These are phyloP conservation scores for Selaginella tamariscina DNA, from an alignment of 75 land plant species.

Conservation along the genomic window DNA sequence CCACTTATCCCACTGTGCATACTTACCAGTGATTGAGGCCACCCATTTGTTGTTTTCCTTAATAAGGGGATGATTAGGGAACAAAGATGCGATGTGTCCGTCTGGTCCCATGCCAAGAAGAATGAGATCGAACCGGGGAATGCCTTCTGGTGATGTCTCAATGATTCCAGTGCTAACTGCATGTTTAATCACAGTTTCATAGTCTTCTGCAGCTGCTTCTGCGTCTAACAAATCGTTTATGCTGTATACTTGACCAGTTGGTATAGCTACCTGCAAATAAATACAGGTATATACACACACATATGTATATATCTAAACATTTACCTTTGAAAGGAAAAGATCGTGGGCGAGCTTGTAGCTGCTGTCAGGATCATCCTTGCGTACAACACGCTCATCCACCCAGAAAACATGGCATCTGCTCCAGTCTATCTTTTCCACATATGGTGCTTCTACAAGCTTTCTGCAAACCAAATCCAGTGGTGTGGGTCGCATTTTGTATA, in stretches of 20 bases:
- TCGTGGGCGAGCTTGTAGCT: conserved; percentile 54
- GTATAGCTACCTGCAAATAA: conserved; percentile 17
- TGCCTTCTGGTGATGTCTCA: not conserved
- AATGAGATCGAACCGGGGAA: not conserved
- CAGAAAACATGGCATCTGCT: conserved; percentile 75
- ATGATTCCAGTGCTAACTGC: not conserved
- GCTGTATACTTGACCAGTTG: conserved; percentile 49
- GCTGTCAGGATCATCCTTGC: conserved; percentile 61
- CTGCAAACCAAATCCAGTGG: too few relatives aligned
- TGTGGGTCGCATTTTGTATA: too few relatives aligned
- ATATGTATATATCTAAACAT: too few relatives aligned
- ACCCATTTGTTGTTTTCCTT: conserved; percentile 28
- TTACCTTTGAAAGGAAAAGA: conserved; percentile 37
- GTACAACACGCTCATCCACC: conserved; percentile 76
- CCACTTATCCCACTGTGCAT: too few relatives aligned
- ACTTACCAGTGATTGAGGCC: conserved; percentile 23
- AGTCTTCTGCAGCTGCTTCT: conserved; percentile 71
- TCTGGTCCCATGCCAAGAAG: conserved; percentile 14
- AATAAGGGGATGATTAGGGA: conserved; percentile 28
- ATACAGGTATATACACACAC: not conserved
- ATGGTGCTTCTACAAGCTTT: conserved; percentile 37
- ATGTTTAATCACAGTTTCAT: conserved; percentile 16
- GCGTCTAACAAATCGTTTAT: conserved; percentile 60
- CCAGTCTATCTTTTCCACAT: conserved; percentile 62
- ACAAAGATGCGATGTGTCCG: conserved; percentile 40